Conservation (phyloP, 306 rosid genomes). For the Arachis stenosperma region DNA sequence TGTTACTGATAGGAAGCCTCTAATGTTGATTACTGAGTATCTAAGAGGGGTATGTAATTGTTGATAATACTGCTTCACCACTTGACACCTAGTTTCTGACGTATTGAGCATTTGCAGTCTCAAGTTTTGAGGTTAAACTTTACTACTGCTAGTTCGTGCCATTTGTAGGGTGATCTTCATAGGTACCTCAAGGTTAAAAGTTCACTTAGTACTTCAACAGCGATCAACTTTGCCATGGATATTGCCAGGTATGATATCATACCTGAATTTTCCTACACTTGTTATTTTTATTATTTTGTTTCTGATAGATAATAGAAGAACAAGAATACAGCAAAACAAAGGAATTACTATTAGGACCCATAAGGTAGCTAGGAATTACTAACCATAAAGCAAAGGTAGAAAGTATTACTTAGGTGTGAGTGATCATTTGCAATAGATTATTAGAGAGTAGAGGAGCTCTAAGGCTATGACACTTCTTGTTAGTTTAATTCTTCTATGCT, state of each 20-base stretch:
- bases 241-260: slow-evolving; percentile 68
- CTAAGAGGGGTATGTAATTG: slow-evolving; percentile 76
- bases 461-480: too few species aligned
- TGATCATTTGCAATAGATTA: too few species aligned
- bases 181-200: slow-evolving; percentile 90
- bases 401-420: too few species aligned
- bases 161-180: slow-evolving; percentile 87
- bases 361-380: too few species aligned
- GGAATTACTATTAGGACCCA: background rate
- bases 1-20: slow-evolving; percentile 87
- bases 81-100: slow-evolving; percentile 27
- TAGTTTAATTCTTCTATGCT: too few species aligned
- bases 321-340: slow-evolving; percentile 14
- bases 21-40: slow-evolving; percentile 88
- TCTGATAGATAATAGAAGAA: slow-evolving; percentile 1
- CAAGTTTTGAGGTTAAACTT: slow-evolving; percentile 31
- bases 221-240: slow-evolving; percentile 81
- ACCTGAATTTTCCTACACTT: background rate
- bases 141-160: slow-evolving; percentile 27
- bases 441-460: too few species aligned
- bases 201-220: slow-evolving; percentile 68
- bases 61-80: slow-evolving; percentile 25
- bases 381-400: too few species aligned
- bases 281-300: too few species aligned
- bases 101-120: slow-evolving; percentile 21